Evolutionary conservation across 2,329 filamentous ascomycete genomes (phyloP), one percentile per base, ranked within the genome.

Genomic region (Trichoderma endophyticum): DNA sequence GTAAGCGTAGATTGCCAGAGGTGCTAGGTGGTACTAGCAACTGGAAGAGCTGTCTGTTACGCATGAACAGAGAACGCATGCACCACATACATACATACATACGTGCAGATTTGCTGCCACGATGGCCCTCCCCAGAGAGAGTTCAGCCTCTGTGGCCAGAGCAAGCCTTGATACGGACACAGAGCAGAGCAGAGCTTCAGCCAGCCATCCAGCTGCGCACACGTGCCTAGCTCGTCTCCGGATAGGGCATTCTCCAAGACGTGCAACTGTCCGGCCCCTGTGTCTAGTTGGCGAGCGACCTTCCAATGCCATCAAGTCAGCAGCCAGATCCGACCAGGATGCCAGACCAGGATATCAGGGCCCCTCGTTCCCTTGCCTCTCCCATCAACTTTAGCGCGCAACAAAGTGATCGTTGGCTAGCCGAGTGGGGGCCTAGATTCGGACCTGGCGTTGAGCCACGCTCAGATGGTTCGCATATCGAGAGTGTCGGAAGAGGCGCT

Each of bases 381-480:
- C n/a, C 30, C 28, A 60, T 34, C 64, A 54, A 54, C 51, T 51
- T 71, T 72, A 70, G 57, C 65, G 71, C 71, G n/a, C 34, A 36
- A 65, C 30, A 30, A 26, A 21, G 36, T 62, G 67, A 71, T 71
- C 71, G 71, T 72, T 70, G 66, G 60, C 60, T 51, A 60, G 28
- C 61, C 66, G 67, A 71, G 66, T 63, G 43, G 67, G 71, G 61
- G 32, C 48, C 32, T 30, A 39, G 51, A 60, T 64, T 60, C 36
- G 48, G 60, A 18, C 68, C 60, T 65, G 71, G 62, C 69, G 18
- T 57, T 28, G 36, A 64, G 63, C 56, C 36, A 69, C 59, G n/a
- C 64, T 56, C 54, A 30, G 39, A 32, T 63, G 64, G 70, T 72
- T 72, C 68, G 66, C 71, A 72, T 71, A 70, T 72, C 60, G 15